Evolutionary conservation across 208 protist species (phyloP).

Genomic region (Acanthamoeba quina): DNA sequence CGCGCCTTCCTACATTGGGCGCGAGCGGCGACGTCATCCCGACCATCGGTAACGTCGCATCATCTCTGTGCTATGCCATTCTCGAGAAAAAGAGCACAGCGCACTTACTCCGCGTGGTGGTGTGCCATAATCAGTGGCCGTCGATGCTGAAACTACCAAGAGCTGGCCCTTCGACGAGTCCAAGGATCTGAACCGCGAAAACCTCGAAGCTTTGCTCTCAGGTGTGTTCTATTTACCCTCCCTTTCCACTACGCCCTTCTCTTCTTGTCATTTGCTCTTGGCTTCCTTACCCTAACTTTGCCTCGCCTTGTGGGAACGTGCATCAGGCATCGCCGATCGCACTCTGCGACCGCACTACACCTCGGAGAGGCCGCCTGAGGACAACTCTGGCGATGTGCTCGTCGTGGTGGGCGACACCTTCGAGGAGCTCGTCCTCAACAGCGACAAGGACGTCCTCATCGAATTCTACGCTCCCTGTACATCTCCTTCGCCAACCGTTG

Average conservation of each 20-base stretch:
- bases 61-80: background rate
- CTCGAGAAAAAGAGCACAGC: too few relatives aligned
- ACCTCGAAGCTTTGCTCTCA: background rate
- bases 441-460: constrained; percentile 86
- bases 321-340: background rate
- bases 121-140: background rate
- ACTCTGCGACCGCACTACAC: constrained; percentile 15
- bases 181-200: constrained; percentile 1
- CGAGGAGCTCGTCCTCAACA: constrained; percentile 79
- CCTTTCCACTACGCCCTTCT: background rate
- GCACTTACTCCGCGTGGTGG: background rate
- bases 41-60: background rate
- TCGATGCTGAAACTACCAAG: constrained; percentile 51
- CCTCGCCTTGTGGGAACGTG: background rate
- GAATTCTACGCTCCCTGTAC: constrained; percentile 96
- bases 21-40: constrained; percentile 30
- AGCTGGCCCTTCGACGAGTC: constrained; percentile 40
- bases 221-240: background rate
- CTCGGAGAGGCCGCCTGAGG: constrained; percentile 79
- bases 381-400: constrained; percentile 73
- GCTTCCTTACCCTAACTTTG: too few relatives aligned
- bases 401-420: constrained; percentile 81
- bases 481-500: too few relatives aligned
- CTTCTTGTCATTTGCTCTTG: too few relatives aligned
- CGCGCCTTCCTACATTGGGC: background rate